Conservation (phyloP, 352 stramenopile genomes). For the Phytophthora fragariae region DNA sequence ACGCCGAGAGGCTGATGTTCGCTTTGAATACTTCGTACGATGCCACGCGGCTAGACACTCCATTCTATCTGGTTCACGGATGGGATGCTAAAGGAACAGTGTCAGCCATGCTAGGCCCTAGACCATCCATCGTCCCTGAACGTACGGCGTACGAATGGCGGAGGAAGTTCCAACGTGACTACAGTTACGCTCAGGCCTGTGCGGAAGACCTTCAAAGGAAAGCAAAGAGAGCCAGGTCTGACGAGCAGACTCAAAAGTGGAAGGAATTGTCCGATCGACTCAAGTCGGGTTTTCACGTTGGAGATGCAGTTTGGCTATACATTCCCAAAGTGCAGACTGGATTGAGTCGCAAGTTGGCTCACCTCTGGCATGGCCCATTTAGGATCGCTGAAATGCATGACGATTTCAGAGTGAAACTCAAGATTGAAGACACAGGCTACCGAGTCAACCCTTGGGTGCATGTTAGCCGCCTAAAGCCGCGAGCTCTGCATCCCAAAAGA, state of each 20-base stretch:
- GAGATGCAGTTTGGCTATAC: slow-evolving; percentile 7
- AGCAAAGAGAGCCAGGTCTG: not conserved
- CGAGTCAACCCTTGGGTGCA: slow-evolving; percentile 1
- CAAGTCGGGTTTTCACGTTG: not conserved
- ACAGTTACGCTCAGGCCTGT: slow-evolving; percentile 3
- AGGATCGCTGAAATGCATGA: not conserved
- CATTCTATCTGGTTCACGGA: slow-evolving; percentile 27
- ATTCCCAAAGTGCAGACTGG: not conserved
- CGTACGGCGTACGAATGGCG: slow-evolving; percentile 8
- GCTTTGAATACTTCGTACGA: slow-evolving; percentile 18
- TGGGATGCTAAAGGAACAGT: slow-evolving; percentile 24
- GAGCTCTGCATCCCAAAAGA: not conserved
- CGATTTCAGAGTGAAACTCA: not conserved
- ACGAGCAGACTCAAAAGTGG: not conserved
- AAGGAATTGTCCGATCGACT: slow-evolving; percentile 1
- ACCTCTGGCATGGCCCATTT: slow-evolving; percentile 14
- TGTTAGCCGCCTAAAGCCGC: not conserved
- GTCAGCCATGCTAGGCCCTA: not conserved
- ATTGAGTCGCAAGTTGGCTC: not conserved
- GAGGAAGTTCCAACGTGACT: slow-evolving; percentile 1
- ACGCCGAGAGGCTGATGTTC: slow-evolving; percentile 16
- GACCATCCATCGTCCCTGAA: not conserved
- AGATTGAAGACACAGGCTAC: not conserved
- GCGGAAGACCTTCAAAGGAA: slow-evolving; percentile 7
- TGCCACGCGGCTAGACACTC: slow-evolving; percentile 4